Percentiles rank a stretch among this genome's conserved stretches.
phyloP scores from a whole-genome alignment of 106 monocot genomes.

The Triglochin maritima region DNA sequence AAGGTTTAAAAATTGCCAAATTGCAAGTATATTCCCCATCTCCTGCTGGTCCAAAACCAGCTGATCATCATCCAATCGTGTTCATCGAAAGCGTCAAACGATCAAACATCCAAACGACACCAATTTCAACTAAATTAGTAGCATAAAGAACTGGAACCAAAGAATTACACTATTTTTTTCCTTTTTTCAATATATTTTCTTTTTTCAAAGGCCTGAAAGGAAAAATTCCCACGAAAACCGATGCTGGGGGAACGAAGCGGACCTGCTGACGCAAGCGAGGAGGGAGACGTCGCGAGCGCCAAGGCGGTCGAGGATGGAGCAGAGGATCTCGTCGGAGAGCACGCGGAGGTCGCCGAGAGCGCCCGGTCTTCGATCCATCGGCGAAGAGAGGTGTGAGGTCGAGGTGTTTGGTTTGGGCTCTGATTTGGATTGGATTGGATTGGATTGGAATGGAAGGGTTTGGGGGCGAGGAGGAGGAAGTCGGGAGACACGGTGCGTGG shows the following conservation, averaged over 20 bases:
- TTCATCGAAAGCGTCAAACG: too few relatives aligned
- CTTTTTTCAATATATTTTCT: not conserved
- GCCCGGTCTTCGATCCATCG: conserved; percentile 51
- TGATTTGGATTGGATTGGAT: too few relatives aligned
- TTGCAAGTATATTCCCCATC: too few relatives aligned
- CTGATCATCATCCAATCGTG: too few relatives aligned
- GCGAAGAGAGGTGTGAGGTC: not conserved
- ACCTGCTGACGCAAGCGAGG: conserved; percentile 95
- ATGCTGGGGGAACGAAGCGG: not conserved
- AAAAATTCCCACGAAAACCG: not conserved
- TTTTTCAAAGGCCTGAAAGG: not conserved
- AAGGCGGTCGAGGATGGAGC: conserved; percentile 69
- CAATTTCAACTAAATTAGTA: too few relatives aligned
- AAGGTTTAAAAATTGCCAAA: too few relatives aligned
- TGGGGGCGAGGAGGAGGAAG: too few relatives aligned
- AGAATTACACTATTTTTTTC: not conserved
- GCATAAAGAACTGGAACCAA: conserved; percentile 1
- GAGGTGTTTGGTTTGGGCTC: too few relatives aligned
- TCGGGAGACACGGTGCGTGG: too few relatives aligned
- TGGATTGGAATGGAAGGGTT: too few relatives aligned
- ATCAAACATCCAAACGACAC: too few relatives aligned
- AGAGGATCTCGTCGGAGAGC: conserved; percentile 74
- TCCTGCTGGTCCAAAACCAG: too few relatives aligned
- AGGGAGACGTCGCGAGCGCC: conserved; percentile 55
- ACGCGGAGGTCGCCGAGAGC: conserved; percentile 57